These are phyloP conservation scores for Tulasnella sp. DNA, from an alignment of 768 basidiomycete species.

Conservation along the genomic window DNA sequence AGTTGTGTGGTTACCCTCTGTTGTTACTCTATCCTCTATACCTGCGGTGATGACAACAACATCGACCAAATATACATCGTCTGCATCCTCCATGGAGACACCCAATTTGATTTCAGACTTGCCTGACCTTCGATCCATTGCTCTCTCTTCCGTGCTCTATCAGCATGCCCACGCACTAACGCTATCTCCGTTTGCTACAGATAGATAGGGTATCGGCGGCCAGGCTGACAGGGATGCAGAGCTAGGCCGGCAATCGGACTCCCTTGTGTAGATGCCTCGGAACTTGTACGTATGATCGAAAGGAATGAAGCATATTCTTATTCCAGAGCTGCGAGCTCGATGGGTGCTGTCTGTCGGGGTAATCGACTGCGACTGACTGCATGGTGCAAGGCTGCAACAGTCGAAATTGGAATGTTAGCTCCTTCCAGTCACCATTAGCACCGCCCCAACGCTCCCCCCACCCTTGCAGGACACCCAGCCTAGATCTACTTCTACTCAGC, in stretches of 20 bases:
- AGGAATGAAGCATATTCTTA: too few relatives aligned
- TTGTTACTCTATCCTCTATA: neutral
- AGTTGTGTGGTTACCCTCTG: neutral
- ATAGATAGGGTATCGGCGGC: neutral
- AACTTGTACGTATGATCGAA: too few relatives aligned
- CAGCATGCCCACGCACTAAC: neutral
- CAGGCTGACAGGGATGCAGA: neutral
- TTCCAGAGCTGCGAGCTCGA: too few relatives aligned
- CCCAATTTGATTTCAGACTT: slow-evolving; percentile 9
- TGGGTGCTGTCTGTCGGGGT: too few relatives aligned
- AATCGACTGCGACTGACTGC: too few relatives aligned
- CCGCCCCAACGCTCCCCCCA: too few relatives aligned
- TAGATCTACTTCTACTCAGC: too few relatives aligned
- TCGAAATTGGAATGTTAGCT: too few relatives aligned
- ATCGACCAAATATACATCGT: slow-evolving; percentile 5
- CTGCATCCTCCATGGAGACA: slow-evolving; percentile 5
- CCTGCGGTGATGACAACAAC: neutral
- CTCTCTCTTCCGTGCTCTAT: neutral
- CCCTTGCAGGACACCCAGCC: too few relatives aligned
- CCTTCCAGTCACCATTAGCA: too few relatives aligned
- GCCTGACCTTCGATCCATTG: neutral
- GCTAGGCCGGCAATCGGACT: neutral
- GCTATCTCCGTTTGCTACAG: neutral
- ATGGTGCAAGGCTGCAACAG: too few relatives aligned
- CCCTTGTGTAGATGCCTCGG: neutral